Base-by-base conservation (phyloP, 192 early-diverging fungal species). In the Umbelopsis ramanniana region DNA sequence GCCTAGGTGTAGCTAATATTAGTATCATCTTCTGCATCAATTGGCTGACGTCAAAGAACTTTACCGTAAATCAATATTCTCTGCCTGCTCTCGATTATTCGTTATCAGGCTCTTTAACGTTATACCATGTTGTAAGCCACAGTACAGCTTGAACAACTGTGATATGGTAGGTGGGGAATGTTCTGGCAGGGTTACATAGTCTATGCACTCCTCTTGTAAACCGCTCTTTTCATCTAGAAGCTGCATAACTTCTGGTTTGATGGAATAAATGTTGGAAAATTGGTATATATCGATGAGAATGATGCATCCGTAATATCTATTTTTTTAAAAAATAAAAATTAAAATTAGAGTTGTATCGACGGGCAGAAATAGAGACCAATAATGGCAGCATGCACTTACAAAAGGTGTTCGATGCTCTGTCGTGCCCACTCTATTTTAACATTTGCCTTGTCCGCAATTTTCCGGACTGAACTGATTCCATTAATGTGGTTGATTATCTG, bases 211-310 rank as follows among this genome's bases (percentile, higher is more conserved):
- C 26, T 78, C 77, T 73, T 95, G 95, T 47, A 93, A 54, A 15
- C 88, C 84, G 17, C 76, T 77, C 46, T 88, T 86, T 17, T 87
- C 78, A 66, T 79, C 73, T 50, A 94, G 80, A 35, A 97, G 37
- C 29, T 72, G 78, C 66, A 81, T 86, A 24, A 97, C 81, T 70
- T 87, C 83, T 17, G 85, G 77, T 48, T 84, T 89, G 46, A 93
- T 80, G 0, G 87, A 84, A 74, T 99, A 99, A 0, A 97, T 79
- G 74, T 99, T 99, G 71, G 89, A 86, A 75, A 96, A 99, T 88
- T 97, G 94, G 79, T 98, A 98, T 22, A 99, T 90, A 70, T 98
- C 96, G 6, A 93, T 89, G 80, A 98, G 74, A 38, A 87, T 89
- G 29, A 97, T 91, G 71, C 95, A 97, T 8, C 96, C 96, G 77